Percentiles rank a stretch among this genome's conserved stretches.
phyloP scores from a whole-genome alignment of 2,329 filamentous ascomycete genomes.

The Cytospora schulzeri region DNA sequence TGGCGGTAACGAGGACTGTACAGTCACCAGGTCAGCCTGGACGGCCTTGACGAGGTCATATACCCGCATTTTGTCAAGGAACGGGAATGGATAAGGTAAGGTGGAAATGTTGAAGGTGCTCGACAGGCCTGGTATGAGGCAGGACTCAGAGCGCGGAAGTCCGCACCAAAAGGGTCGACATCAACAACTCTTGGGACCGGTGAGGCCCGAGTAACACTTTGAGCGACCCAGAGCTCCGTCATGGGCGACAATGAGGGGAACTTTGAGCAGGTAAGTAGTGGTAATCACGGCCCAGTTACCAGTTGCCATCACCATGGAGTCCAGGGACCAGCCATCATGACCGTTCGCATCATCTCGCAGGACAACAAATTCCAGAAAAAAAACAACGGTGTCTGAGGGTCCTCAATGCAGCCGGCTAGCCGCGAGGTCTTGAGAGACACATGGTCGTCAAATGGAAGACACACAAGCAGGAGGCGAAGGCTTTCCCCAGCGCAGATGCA shows the following conservation, averaged over 20 bases:
- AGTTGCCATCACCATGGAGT: background rate
- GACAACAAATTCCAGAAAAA: background rate
- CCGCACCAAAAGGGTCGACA: background rate
- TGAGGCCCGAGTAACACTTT: conserved; percentile 3
- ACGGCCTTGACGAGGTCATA: background rate
- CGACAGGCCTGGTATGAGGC: conserved; percentile 1
- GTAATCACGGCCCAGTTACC: too few species aligned
- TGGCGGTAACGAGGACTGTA: background rate
- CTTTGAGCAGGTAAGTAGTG: background rate
- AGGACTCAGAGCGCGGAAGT: background rate
- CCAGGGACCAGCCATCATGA: background rate
- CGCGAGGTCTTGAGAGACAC: background rate
- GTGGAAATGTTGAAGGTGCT: conserved; percentile 9
- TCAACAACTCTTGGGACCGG: conserved; percentile 5
- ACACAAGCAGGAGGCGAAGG: background rate
- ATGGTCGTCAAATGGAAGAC: conserved; percentile 1
- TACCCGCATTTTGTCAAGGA: background rate
- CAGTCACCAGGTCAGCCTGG: background rate
- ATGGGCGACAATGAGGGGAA: background rate
- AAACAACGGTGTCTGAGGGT: background rate
- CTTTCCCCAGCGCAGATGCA: background rate
- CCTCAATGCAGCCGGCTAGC: background rate
- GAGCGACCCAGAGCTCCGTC: conserved; percentile 5
- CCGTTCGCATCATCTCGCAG: background rate
- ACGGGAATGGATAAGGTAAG: background rate